Evolutionary conservation across 73 alveolate genomes (phyloP), one percentile per base, ranked within the genome.

Genomic region (Blepharisma stoltei): DNA sequence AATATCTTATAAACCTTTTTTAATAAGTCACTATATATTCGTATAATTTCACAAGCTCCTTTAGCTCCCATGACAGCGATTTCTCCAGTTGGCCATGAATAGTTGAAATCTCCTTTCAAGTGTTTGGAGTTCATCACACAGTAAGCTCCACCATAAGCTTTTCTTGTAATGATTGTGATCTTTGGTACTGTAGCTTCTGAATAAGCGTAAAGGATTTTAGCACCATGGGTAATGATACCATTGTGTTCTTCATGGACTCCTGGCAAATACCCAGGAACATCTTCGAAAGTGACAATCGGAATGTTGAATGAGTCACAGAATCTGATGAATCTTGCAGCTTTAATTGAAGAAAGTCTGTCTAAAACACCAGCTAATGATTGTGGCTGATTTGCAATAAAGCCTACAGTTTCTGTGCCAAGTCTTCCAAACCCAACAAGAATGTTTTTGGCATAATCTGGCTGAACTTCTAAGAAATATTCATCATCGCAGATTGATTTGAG

Each of bases 61-160:
- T 86, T 86, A 6, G 93, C 93, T 81, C 93, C 93, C 93, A 86
- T 86, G 47, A 86, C 93, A 44, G 93, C 93, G 41, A 86, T 78
- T 68, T 86, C 93, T 32, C 89, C 93, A 3, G 93, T 71, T 14
- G 93, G 93, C 93, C 93, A 86, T n/a, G 93, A 88, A 32, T 32
- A 32, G 41, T 32, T 32, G 41, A 32, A 32, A 32, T 32, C 41
- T 32, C 41, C 41, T 32, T 32, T 32, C 41, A 32, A 32, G 3
- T 32, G 41, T 32, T 32, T 32, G 41, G 41, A 32, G 41, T 32
- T 32, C 41, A 32, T 32, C 41, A 32, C 41, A 32, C 41, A 32
- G 41, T 32, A 32, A 32, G 41, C 41, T 20, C 93, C 93, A 75
- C 93, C 93, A 69, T 86, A 86, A 27, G 89, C 93, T 73, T 86